Evolutionary conservation across 768 basidiomycete genomes (phyloP).

Genomic region (Mycena vitilis): DNA sequence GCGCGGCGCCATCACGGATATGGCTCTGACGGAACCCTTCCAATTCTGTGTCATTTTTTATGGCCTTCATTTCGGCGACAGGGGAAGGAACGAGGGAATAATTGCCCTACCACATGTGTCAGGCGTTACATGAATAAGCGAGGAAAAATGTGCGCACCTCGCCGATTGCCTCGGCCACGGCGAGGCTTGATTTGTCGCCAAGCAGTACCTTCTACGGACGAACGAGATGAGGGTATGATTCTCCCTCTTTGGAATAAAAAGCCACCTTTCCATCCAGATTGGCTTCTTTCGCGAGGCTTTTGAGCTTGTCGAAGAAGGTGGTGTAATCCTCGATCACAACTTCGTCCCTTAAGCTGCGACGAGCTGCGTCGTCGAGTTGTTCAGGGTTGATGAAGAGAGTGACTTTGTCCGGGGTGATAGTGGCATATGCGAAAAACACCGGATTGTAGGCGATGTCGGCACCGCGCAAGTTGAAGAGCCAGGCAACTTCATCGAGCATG

Average conservation of each 20-base stretch:
- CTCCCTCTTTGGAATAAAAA: too few species aligned
- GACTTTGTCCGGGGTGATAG: constrained; percentile 70
- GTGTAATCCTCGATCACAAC: constrained; percentile 81
- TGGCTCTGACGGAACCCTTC: constrained; percentile 92
- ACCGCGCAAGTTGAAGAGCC: constrained; percentile 93
- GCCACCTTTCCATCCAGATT: constrained; percentile 50
- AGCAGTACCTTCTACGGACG: constrained; percentile 75
- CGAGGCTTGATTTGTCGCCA: constrained; percentile 82
- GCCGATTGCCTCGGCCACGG: constrained; percentile 85
- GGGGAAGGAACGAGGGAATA: constrained; percentile 75
- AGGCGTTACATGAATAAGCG: background rate
- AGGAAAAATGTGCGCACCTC: constrained; percentile 53
- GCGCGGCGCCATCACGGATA: constrained; percentile 89
- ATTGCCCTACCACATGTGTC: constrained; percentile 57
- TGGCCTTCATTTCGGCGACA: constrained; percentile 80
- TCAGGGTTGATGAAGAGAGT: constrained; percentile 77
- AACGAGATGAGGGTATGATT: too few species aligned
- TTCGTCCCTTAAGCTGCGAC: constrained; percentile 61
- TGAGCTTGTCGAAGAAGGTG: constrained; percentile 72
- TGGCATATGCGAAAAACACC: constrained; percentile 95
- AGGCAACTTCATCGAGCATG: constrained; percentile 95
- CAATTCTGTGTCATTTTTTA: constrained; percentile 85
- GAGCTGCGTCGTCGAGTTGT: constrained; percentile 57
- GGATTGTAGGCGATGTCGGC: constrained; percentile 89
- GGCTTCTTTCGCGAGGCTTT: constrained; percentile 54